Conservation (phyloP, 106 monocot genomes). For the Acorus gramineus region DNA sequence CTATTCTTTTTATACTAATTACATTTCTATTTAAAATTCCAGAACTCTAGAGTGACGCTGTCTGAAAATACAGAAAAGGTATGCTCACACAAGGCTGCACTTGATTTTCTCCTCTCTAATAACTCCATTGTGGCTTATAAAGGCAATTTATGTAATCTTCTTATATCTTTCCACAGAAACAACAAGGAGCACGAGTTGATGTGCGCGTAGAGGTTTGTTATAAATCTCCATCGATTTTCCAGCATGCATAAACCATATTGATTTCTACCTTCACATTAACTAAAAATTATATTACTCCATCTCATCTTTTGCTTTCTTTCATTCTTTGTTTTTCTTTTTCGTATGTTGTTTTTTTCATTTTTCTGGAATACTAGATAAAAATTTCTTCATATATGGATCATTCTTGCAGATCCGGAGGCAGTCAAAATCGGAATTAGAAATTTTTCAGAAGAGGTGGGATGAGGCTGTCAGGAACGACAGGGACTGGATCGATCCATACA, state of each 20-base stretch:
- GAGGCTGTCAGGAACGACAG: slow-evolving; percentile 36
- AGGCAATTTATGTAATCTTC: not conserved
- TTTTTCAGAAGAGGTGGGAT: slow-evolving; percentile 56
- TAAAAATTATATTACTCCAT: no score
- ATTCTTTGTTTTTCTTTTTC: not conserved
- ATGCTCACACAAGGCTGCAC: no score
- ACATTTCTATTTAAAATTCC: no score
- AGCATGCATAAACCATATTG: no score
- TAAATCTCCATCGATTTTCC: not conserved
- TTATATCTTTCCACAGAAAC: slow-evolving; percentile 1
- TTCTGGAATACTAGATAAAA: not conserved
- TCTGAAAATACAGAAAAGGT: no score
- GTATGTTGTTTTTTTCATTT: not conserved
- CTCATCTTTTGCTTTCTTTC: not conserved
- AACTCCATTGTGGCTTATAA: no score
- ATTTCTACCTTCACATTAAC: no score
- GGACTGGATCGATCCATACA: slow-evolving; percentile 57
- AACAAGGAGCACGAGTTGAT: slow-evolving; percentile 10
- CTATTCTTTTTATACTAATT: no score
- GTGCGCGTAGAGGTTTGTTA: slow-evolving; percentile 17
- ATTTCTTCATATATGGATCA: no score
- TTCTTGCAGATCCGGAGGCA: slow-evolving; percentile 38
- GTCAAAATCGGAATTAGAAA: slow-evolving; percentile 41
- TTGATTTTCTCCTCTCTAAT: no score
- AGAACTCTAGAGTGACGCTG: no score